A percentile compares a stretch with the other conserved stretches of the same genome.
phyloP scores from a whole-genome alignment of 75 land plant genomes.

The Cupressus sempervirens region DNA sequence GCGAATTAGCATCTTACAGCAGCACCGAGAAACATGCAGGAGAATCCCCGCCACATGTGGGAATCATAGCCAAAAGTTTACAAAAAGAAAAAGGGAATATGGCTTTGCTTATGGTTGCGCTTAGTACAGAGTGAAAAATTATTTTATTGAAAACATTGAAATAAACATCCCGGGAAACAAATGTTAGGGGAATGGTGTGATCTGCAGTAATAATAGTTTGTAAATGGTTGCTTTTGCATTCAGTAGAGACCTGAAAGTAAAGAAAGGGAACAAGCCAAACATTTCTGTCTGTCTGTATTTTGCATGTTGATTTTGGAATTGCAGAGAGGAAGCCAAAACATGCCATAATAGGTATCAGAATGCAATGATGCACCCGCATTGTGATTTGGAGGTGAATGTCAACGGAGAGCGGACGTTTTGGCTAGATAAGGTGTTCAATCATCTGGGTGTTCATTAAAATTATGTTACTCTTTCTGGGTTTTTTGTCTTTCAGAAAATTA shows the following conservation, averaged over 20 bases:
- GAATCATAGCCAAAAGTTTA: background rate
- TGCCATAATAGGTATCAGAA: background rate
- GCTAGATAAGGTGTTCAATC: slow-evolving; percentile 47
- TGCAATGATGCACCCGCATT: slow-evolving; percentile 15
- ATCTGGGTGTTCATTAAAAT: background rate
- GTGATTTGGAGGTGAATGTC: slow-evolving; percentile 63
- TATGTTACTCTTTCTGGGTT: background rate
- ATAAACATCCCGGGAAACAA: background rate
- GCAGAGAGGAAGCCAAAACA: background rate
- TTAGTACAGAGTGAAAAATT: background rate
- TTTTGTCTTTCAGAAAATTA: background rate
- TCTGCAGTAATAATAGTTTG: background rate
- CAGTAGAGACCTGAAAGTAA: background rate
- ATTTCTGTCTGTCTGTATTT: background rate
- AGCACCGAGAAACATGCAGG: background rate
- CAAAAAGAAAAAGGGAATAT: background rate
- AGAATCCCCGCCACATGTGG: background rate
- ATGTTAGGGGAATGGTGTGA: background rate
- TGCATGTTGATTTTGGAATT: background rate
- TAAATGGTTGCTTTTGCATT: background rate
- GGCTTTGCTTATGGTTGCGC: background rate
- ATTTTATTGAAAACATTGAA: background rate
- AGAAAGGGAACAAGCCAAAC: background rate
- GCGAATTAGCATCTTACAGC: too few species aligned
- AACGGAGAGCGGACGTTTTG: slow-evolving; percentile 58